Percentiles rank a stretch among this genome's conserved stretches.
Evolutionary conservation across 2,329 filamentous ascomycete species (phyloP).

Genomic region (Ophiostoma populinum): DNA sequence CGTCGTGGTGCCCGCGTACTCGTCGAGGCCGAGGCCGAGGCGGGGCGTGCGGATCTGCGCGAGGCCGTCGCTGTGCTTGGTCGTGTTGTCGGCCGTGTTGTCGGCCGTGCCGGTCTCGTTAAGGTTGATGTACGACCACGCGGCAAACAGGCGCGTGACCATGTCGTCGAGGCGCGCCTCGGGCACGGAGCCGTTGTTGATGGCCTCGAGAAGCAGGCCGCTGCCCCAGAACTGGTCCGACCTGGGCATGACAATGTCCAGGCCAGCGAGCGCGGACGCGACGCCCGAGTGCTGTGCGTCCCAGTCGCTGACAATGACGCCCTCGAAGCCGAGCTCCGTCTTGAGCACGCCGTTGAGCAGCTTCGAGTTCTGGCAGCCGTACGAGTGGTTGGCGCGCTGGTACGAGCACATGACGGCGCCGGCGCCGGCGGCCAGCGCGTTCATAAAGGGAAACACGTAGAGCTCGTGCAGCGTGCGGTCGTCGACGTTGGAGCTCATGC

Average conservation of each 20-base stretch:
- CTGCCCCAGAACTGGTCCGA: constrained; percentile 38
- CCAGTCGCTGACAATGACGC: constrained; percentile 56
- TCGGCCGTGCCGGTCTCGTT: constrained; percentile 23
- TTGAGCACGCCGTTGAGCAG: constrained; percentile 53
- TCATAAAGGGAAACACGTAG: constrained; percentile 49
- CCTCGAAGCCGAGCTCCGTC: constrained; percentile 44
- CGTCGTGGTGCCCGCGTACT: neutral
- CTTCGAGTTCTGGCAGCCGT: constrained; percentile 57
- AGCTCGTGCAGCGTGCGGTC: constrained; percentile 48
- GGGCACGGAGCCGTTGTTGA: constrained; percentile 60
- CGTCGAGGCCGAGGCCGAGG: constrained; percentile 28
- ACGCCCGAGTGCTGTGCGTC: constrained; percentile 44
- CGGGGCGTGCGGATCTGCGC: constrained; percentile 34
- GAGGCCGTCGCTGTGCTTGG: constrained; percentile 16
- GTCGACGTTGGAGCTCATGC: constrained; percentile 44
- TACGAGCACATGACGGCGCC: constrained; percentile 51
- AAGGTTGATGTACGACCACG: constrained; percentile 21
- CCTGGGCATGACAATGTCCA: constrained; percentile 58
- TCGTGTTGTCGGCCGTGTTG: constrained; percentile 8
- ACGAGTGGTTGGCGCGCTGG: constrained; percentile 54
- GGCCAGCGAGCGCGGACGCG: constrained; percentile 34
- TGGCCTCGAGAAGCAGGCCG: constrained; percentile 50
- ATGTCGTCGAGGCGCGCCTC: constrained; percentile 62
- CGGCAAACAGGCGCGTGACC: constrained; percentile 37
- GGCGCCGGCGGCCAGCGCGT: constrained; percentile 38